These are phyloP conservation scores for Elsinoe batatas DNA, from an alignment of 2,329 filamentous ascomycete species.

Conservation along the genomic window DNA sequence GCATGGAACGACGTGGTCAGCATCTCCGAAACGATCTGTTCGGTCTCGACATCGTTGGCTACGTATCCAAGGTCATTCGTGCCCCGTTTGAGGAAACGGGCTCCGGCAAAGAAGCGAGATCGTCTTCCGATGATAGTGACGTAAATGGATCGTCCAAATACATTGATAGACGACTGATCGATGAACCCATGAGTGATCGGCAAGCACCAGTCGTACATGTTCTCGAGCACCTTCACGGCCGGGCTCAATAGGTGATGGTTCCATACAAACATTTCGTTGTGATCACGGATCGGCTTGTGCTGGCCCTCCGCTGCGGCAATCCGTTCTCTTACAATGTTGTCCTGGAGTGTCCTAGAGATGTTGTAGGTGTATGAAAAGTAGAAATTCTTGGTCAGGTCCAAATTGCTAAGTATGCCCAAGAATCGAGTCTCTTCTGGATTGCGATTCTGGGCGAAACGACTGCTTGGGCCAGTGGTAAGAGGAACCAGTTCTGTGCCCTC, in stretches of 20 bases:
- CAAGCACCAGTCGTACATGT: constrained; percentile 90
- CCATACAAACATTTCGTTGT: constrained; percentile 97
- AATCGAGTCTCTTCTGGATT: constrained; percentile 87
- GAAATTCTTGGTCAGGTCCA: constrained; percentile 84
- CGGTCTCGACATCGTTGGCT: constrained; percentile 96
- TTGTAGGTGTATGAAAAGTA: constrained; percentile 99
- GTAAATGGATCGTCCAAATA: constrained; percentile 82
- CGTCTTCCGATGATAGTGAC: constrained; percentile 89
- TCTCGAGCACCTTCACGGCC: constrained; percentile 57
- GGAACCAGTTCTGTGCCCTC: constrained; percentile 89
- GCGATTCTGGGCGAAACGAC: constrained; percentile 64
- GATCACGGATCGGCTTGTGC: constrained; percentile 49
- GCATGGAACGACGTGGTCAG: constrained; percentile 92
- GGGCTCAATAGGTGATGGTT: constrained; percentile 82
- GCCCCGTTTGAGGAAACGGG: constrained; percentile 85
- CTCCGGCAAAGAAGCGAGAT: constrained; percentile 88
- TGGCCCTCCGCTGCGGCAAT: constrained; percentile 56
- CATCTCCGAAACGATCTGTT: constrained; percentile 94
- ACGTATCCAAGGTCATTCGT: constrained; percentile 93
- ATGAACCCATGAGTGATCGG: constrained; percentile 95
- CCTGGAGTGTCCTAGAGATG: constrained; percentile 81
- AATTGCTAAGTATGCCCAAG: constrained; percentile 75
- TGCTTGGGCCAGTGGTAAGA: constrained; percentile 59
- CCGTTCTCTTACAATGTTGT: constrained; percentile 79
- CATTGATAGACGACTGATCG: constrained; percentile 63